These are phyloP conservation scores for Mucor irregularis DNA, from an alignment of 371 early-diverging fungal species.

Conservation along the genomic window DNA sequence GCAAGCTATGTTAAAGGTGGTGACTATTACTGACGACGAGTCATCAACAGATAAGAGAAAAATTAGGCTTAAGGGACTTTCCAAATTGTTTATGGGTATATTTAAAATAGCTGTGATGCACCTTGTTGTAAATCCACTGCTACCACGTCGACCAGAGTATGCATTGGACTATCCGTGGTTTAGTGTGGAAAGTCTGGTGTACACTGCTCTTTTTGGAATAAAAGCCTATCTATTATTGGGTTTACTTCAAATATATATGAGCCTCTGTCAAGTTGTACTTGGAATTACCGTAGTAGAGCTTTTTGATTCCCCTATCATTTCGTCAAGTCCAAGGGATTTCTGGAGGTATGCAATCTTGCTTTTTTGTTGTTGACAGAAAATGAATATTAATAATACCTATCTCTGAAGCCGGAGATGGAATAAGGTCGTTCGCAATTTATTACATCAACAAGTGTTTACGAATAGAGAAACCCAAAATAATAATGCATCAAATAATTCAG, in stretches of 20 bases:
- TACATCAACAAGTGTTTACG: constrained; percentile 26
- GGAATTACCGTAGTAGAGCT: constrained; percentile 25
- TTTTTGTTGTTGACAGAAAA: too few relatives aligned
- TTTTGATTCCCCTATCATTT: constrained; percentile 34
- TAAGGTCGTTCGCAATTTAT: constrained; percentile 28
- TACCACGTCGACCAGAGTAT: constrained; percentile 14
- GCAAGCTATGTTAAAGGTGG: background rate
- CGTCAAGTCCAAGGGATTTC: constrained; percentile 40
- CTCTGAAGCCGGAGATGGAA: constrained; percentile 41
- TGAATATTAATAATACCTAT: too few relatives aligned
- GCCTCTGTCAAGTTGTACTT: constrained; percentile 19
- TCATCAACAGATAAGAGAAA: background rate
- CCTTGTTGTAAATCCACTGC: constrained; percentile 17
- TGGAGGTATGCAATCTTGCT: constrained; percentile 51
- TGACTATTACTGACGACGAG: background rate
- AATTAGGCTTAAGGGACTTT: constrained; percentile 21
- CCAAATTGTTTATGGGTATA: constrained; percentile 20
- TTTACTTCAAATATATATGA: constrained; percentile 23
- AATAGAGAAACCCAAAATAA: too few relatives aligned
- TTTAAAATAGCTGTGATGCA: constrained; percentile 26
- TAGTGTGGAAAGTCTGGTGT: constrained; percentile 7
- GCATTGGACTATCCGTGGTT: constrained; percentile 29
- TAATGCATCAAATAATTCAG: too few relatives aligned
- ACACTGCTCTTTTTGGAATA: constrained; percentile 26
- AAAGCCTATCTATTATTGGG: constrained; percentile 35